Evolutionary conservation across 768 basidiomycete species (phyloP).

Genomic region (Mycena metata): DNA sequence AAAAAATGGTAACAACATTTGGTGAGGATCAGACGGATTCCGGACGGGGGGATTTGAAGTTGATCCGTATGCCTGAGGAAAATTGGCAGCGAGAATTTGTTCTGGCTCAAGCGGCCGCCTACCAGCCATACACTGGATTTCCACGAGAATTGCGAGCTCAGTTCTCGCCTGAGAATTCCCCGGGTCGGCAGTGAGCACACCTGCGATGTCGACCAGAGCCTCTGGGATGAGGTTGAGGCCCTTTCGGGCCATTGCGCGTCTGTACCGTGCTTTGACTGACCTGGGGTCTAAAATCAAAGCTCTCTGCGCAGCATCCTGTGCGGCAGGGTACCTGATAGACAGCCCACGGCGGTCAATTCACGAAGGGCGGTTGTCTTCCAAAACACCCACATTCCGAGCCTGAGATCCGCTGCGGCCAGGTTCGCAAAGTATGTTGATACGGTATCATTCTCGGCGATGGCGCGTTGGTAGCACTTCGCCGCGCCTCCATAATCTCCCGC

Average conservation of each 20-base stretch:
- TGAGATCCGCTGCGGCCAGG: slow-evolving; percentile 13
- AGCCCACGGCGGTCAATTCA: background rate
- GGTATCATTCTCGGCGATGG: slow-evolving; percentile 7
- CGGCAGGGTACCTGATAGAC: background rate
- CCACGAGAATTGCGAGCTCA: slow-evolving; percentile 6
- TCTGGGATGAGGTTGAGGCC: slow-evolving; percentile 1
- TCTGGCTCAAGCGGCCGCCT: slow-evolving; percentile 3
- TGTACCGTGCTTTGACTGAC: slow-evolving; percentile 8
- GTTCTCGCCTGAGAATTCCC: background rate
- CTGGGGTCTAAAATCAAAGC: slow-evolving; percentile 6
- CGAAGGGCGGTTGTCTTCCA: background rate
- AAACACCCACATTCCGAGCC: background rate
- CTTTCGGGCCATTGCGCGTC: slow-evolving; percentile 20
- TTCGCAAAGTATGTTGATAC: slow-evolving; percentile 12
- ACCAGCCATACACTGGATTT: background rate
- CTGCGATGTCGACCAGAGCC: slow-evolving; percentile 5
- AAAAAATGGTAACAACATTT: background rate
- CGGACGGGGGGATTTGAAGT: background rate
- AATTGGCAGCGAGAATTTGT: background rate
- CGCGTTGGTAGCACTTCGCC: slow-evolving; percentile 1
- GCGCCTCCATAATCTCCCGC: slow-evolving; percentile 6
- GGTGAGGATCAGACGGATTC: slow-evolving; percentile 11
- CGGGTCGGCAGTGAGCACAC: slow-evolving; percentile 7
- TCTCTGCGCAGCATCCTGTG: background rate
- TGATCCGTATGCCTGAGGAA: slow-evolving; percentile 5